Base-by-base conservation (phyloP, 192 early-diverging fungal genomes). In the Rhizophagus prolifer region DNA sequence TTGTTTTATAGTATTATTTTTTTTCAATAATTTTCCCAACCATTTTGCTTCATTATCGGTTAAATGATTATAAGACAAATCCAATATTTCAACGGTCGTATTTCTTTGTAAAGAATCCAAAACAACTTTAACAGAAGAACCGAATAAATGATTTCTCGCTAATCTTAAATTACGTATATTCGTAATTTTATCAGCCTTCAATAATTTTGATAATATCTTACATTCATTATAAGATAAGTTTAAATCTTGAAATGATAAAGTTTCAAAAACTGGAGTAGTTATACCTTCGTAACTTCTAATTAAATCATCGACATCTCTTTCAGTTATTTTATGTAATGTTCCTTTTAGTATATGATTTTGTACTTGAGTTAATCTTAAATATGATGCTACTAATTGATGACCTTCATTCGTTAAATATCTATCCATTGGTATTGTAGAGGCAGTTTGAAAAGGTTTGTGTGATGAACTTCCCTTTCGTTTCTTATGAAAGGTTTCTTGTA, bases 331-430 rank as follows among this genome's bases (percentile, higher is more conserved):
- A 54, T 58, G 46, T 19, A 72, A 26, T 12, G 46, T 26, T 1
- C 70, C 70, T 72, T 72, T 34, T 16, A 50, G 23, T 30, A 72
- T 72, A 36, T 72, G 28, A 12, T 72, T 72, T 72, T 72, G 70
- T 31, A 54, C 23, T 72, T 72, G 44, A 58, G 23, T 58, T 50
- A 72, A 26, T 6, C 13, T 50, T 30, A 72, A n/a, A 21, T 72
- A 72, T 26, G 41, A 58, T 6, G 54, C 30, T 9, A 72, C 70
- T 7, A 72, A 34, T 58, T 30, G 46, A 26, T 72, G 70, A 4
- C 70, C 70, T 72, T 72, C 70, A 16, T 58, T 50, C 13, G 70
- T 72, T 9, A 72, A 34, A 28, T 58, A 72, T 58, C n/a, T 31
- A 72, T 72, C 70, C 36, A 70, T 9, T 1, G 13, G 34, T 34